Percentiles rank a stretch among this genome's conserved stretches.
These are phyloP conservation scores for Glycyrrhiza uralensis DNA, from an alignment of 306 rosid species.

Conservation along the genomic window DNA sequence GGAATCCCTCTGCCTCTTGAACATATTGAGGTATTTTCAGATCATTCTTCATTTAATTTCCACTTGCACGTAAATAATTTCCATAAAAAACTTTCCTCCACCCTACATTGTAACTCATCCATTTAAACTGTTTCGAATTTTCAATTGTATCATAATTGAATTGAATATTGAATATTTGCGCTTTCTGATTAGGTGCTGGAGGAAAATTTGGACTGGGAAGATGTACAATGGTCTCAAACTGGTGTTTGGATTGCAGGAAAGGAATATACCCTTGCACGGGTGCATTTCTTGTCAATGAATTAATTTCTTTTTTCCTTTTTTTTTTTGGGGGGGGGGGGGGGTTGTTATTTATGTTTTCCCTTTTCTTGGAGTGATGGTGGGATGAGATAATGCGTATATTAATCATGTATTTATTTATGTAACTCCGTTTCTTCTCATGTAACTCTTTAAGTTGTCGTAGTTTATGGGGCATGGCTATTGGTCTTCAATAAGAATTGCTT, in stretches of 20 bases:
- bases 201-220: constrained; percentile 94
- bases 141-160: background rate
- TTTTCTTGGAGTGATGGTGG: background rate
- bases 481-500: background rate
- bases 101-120: background rate
- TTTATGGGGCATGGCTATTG: constrained; percentile 7
- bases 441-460: constrained; percentile 20
- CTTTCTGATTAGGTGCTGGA: constrained; percentile 61
- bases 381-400: background rate
- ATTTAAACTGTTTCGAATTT: background rate
- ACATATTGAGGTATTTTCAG: constrained; percentile 67
- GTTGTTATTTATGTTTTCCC: background rate
- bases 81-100: background rate
- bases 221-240: constrained; percentile 95
- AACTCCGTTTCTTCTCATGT: background rate
- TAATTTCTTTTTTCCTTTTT: constrained; percentile 13
- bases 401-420: background rate
- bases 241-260: constrained; percentile 95
- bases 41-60: background rate
- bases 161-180: background rate
- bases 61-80: background rate
- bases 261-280: constrained; percentile 84
- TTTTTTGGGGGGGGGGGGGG: background rate
- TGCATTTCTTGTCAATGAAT: constrained; percentile 76
- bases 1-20: constrained; percentile 93